Conservation (phyloP, 192 early-diverging fungal genomes). For the Backusella morwellensis region DNA sequence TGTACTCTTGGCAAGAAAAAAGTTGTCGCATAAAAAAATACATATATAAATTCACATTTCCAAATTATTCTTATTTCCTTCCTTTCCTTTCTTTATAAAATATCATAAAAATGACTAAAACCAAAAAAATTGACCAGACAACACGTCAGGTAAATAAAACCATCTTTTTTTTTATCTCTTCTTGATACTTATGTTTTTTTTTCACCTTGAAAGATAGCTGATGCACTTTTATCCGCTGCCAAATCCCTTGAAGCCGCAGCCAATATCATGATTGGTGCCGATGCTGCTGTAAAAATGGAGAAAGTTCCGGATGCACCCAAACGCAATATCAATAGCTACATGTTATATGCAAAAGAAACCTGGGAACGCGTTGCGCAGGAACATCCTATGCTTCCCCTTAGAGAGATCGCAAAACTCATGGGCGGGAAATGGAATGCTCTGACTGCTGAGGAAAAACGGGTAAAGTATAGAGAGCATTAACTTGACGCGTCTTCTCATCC, state of each 20-base stretch:
- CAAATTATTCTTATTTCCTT: background rate
- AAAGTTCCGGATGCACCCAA: slow-evolving; percentile 3
- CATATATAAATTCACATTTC: too few relatives aligned
- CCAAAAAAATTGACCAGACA: too few relatives aligned
- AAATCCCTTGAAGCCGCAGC: background rate
- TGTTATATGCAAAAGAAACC: background rate
- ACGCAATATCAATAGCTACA: background rate
- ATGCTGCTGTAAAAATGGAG: background rate
- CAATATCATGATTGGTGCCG: background rate
- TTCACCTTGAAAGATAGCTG: background rate
- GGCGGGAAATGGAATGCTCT: background rate
- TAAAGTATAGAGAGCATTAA: background rate
- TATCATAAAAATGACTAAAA: too few relatives aligned
- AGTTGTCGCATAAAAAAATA: too few relatives aligned
- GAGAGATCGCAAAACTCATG: background rate
- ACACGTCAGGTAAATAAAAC: too few relatives aligned
- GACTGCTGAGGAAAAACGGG: slow-evolving; percentile 1
- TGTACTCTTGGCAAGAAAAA: too few relatives aligned
- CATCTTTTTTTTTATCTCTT: too few relatives aligned
- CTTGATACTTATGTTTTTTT: background rate
- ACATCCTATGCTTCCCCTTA: background rate
- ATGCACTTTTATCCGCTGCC: background rate
- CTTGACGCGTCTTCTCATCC: background rate
- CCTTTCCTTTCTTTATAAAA: too few relatives aligned
- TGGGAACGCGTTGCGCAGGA: background rate